A percentile compares a stretch with the other conserved stretches of the same genome.
Evolutionary conservation across 1,284 basidiomycete genomes (phyloP).

Genomic region (Trametes pubescens): DNA sequence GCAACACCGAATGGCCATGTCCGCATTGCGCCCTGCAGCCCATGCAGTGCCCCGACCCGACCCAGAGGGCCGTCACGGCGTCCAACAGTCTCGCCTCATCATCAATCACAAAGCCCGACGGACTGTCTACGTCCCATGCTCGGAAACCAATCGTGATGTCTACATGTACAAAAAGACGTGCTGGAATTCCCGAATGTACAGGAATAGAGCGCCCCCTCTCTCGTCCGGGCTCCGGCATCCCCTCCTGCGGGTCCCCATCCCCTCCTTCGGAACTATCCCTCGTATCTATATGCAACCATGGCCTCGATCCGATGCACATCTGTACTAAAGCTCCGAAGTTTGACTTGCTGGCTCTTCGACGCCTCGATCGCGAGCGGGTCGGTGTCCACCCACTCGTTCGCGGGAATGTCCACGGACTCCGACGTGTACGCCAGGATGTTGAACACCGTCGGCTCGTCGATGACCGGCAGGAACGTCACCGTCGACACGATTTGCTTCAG

Average conservation of each 20-base stretch:
- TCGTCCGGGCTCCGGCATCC: constrained; percentile 24
- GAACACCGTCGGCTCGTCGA: constrained; percentile 95
- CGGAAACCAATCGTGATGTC: constrained; percentile 26
- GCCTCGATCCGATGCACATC: constrained; percentile 92
- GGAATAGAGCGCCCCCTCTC: constrained; percentile 12
- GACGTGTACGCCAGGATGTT: constrained; percentile 96
- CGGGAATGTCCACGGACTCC: constrained; percentile 87
- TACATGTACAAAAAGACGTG: constrained; percentile 7
- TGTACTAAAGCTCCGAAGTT: constrained; percentile 89
- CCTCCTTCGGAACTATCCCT: constrained; percentile 48
- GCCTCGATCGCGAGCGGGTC: constrained; percentile 96
- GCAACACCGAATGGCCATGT: background rate
- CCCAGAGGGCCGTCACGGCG: constrained; percentile 20
- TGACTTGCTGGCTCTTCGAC: constrained; percentile 96
- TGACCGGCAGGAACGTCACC: constrained; percentile 94
- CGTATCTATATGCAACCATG: constrained; percentile 87
- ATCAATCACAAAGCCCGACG: constrained; percentile 27
- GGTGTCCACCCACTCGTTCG: constrained; percentile 93
- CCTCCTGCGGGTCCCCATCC: background rate
- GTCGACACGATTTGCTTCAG: constrained; percentile 98
- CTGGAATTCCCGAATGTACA: constrained; percentile 7
- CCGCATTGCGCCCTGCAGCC: background rate
- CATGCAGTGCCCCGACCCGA: constrained; percentile 24
- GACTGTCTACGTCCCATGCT: constrained; percentile 3
- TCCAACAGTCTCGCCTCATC: constrained; percentile 19